Evolutionary conservation across 2,329 filamentous ascomycete species (phyloP).

Genomic region (Orbilia quercus): DNA sequence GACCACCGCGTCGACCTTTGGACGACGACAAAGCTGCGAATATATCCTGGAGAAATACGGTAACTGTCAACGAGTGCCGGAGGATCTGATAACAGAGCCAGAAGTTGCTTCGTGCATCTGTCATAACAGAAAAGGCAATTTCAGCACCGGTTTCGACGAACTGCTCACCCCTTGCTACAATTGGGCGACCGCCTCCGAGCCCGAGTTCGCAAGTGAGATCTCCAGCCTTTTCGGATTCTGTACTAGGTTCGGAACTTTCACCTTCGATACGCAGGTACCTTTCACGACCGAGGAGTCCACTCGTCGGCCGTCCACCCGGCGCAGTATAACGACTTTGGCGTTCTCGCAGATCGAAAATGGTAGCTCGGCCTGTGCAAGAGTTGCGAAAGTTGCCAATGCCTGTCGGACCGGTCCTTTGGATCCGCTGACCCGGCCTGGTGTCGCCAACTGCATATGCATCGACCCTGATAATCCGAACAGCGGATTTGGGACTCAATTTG

Average conservation of each 20-base stretch:
- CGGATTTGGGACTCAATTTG: constrained; percentile 37
- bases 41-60: constrained; percentile 19
- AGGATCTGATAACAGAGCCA: constrained; percentile 43
- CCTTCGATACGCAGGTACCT: not conserved
- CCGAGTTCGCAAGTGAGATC: constrained; percentile 33
- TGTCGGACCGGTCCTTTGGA: constrained; percentile 44
- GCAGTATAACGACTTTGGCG: constrained; percentile 9
- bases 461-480: constrained; percentile 26
- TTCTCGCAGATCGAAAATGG: constrained; percentile 46
- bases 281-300: constrained; percentile 7
- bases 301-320: not conserved
- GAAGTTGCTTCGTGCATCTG: constrained; percentile 47
- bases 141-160: constrained; percentile 43
- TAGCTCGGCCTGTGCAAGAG: constrained; percentile 28
- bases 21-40: constrained; percentile 23
- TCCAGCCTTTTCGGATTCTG: constrained; percentile 47
- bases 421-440: constrained; percentile 26
- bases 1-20: not conserved
- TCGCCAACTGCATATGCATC: constrained; percentile 43
- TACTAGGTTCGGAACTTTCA: constrained; percentile 34
- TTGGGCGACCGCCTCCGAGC: constrained; percentile 31
- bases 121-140: constrained; percentile 22
- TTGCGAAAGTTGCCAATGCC: constrained; percentile 39
- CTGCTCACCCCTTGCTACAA: constrained; percentile 31
- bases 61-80: constrained; percentile 22